Evolutionary conservation across 2,329 filamentous ascomycete genomes (phyloP).

Genomic region (Cordyceps cateniannulata): DNA sequence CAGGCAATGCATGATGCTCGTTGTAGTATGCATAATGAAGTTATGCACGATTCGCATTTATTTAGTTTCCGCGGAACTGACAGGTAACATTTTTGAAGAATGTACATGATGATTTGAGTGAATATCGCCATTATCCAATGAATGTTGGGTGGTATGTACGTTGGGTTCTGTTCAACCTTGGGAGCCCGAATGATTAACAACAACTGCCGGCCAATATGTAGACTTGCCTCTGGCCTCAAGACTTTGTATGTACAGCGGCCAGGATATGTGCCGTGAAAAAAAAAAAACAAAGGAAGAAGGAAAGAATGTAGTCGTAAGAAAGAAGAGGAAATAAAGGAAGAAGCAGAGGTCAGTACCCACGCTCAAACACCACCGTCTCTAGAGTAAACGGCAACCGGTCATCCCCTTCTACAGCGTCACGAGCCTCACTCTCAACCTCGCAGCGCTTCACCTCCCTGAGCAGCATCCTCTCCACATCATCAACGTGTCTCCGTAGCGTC

Average conservation of each 20-base stretch:
- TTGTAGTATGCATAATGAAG: background rate
- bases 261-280: background rate
- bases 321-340: background rate
- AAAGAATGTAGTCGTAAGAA: background rate
- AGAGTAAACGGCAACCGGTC: background rate
- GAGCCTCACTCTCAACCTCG: constrained; percentile 5
- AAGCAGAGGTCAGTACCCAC: background rate
- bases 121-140: background rate
- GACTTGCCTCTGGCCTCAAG: background rate
- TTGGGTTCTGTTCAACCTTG: background rate
- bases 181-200: background rate
- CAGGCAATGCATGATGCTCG: background rate
- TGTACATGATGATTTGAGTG: background rate
- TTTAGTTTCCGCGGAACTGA: background rate
- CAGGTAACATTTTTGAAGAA: background rate
- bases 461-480: background rate
- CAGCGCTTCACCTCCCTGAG: background rate
- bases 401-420: background rate
- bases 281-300: background rate
- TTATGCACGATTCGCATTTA: background rate
- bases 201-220: background rate
- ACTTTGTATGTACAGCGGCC: background rate
- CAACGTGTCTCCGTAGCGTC: background rate
- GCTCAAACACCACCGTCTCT: background rate
- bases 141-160: background rate